Base-by-base conservation (phyloP, 306 rosid species). In the Trichosanthes truncata region DNA sequence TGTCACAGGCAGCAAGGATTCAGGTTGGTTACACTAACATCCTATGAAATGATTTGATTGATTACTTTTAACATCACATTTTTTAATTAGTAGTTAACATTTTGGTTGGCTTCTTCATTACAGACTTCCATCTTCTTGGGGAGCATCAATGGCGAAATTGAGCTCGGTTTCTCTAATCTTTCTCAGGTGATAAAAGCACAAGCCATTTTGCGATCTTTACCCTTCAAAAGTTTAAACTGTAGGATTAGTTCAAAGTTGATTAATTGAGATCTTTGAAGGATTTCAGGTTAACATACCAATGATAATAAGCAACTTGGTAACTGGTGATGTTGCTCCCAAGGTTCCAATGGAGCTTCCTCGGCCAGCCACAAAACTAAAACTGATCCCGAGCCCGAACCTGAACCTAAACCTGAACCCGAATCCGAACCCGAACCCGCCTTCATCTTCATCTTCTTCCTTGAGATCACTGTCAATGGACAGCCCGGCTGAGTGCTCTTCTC, bases 71-170 rank as follows among this genome's bases (percentile, higher is more conserved):
- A 29, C 33, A 2, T 29, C 11, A 9, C 40, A 48, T 7, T 41
- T 17, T 72, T 55, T 59, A 72, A 14, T 17, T 65, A 65, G 49
- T 74, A 17, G 20, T 48, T 48, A 40, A 46, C 18, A 60, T 38
- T 10, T 74, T 2, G 26, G 35, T 11, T 46, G 20, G 29, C 65
- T 10, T 59, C 7, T 66, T 77, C 33, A 1, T 49, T 72, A 86
- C 85, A 94, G 97, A 85, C 87, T 63, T 91, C 91, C 43, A 83
- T 91, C 79, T 94, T 92, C 91, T 92, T 94, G 92, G 97, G 91
- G 55, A 91, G 96, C 85, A 91, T 82, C 79, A 83, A 75, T 67
- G 97, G 98, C 48, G 98, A 94, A 88, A 89, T 94, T 83, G 98
- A 94, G 84, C 84, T 94, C 48, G 98, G 98, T 18, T 87, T 91